Percentiles rank a stretch among this genome's conserved stretches.
phyloP scores from a whole-genome alignment of 257 asterid species.

The Gardenia jasminoides region DNA sequence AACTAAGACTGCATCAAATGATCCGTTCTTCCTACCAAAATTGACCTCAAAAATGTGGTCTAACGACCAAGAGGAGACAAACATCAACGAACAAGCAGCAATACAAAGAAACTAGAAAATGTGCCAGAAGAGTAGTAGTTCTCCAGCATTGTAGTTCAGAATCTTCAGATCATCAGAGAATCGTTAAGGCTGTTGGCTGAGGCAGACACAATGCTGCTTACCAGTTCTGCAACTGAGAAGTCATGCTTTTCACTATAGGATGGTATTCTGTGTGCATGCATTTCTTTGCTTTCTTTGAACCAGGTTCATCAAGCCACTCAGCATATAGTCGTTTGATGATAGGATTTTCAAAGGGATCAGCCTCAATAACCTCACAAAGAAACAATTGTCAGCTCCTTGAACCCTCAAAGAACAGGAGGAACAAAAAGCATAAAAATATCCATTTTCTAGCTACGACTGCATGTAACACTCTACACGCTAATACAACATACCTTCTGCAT shows the following conservation, averaged over 20 bases:
- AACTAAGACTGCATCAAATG: not conserved
- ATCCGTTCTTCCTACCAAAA: conserved; percentile 41
- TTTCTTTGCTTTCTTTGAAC: conserved; percentile 78
- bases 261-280: conserved; percentile 80
- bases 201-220: conserved; percentile 29
- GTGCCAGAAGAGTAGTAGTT: not conserved
- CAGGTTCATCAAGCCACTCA: conserved; percentile 87
- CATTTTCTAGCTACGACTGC: not conserved
- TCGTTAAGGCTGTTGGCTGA: not conserved
- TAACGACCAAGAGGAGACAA: conserved; percentile 18
- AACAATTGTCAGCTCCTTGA: conserved; percentile 7
- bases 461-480: not conserved
- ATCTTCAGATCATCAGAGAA: not conserved
- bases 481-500: not conserved
- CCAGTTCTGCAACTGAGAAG: conserved; percentile 94
- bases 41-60: conserved; percentile 32
- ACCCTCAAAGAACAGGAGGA: not conserved
- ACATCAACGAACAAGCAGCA: conserved; percentile 6
- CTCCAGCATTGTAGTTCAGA: not conserved
- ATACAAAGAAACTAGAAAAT: not conserved
- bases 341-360: conserved; percentile 69
- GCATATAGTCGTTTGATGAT: conserved; percentile 46
- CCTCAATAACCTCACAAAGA: conserved; percentile 46
- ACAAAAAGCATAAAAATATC: not conserved
- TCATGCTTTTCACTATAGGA: conserved; percentile 67